phyloP scores from a whole-genome alignment of 768 basidiomycete genomes.

The Mrakia blollopis region DNA sequence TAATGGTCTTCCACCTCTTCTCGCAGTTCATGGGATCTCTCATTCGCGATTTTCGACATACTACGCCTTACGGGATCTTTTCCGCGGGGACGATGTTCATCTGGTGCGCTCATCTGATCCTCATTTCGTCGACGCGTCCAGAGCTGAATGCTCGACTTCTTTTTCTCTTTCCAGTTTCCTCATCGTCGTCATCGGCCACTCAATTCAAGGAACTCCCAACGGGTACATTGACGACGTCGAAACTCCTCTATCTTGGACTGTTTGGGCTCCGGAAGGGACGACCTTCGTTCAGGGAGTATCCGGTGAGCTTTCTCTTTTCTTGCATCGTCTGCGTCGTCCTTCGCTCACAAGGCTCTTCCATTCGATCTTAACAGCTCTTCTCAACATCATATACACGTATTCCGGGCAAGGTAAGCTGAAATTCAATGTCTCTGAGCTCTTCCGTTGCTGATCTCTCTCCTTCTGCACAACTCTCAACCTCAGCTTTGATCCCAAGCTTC shows the following conservation, averaged over 20 bases:
- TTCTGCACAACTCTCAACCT: no score
- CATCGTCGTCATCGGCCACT: slow-evolving; percentile 38
- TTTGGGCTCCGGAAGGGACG: slow-evolving; percentile 37
- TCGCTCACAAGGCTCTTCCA: no score
- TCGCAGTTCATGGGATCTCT: slow-evolving; percentile 34
- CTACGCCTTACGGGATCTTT: slow-evolving; percentile 31
- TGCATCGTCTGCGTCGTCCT: no score
- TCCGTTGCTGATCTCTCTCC: no score
- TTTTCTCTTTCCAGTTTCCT: slow-evolving; percentile 15
- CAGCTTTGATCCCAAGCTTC: slow-evolving; percentile 37
- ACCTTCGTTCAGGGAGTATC: slow-evolving; percentile 25
- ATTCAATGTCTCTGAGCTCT: no score
- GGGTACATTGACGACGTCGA: slow-evolving; percentile 32
- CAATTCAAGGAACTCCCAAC: slow-evolving; percentile 36
- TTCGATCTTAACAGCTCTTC: background rate
- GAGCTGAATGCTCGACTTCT: background rate
- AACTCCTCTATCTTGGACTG: slow-evolving; percentile 32
- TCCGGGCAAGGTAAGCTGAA: slow-evolving; percentile 30
- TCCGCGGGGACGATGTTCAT: slow-evolving; percentile 32
- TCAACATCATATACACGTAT: slow-evolving; percentile 34
- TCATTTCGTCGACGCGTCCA: background rate
- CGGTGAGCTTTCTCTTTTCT: no score
- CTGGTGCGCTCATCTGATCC: slow-evolving; percentile 6
- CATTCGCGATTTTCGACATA: slow-evolving; percentile 34
- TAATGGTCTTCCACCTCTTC: background rate